Base-by-base conservation (phyloP, 1,139 yeast genomes). In the Suhomyces anneliseae region DNA sequence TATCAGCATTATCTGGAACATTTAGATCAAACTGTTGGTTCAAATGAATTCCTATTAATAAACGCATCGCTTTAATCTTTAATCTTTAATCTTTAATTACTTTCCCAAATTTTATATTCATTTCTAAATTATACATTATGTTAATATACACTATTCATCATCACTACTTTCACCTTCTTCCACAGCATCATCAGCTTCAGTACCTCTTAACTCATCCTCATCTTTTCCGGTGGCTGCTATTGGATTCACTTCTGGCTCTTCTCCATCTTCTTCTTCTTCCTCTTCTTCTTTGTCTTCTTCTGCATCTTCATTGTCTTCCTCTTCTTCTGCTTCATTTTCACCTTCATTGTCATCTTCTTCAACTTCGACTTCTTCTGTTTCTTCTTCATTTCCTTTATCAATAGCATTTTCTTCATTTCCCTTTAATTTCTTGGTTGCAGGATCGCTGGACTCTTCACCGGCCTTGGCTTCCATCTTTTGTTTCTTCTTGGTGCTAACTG, bases 401-500 rank as follows among this genome's bases (percentile, higher is more conserved):
- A 56, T 59, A 3, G 55, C 62, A 36, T 55, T 59, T 27, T 55
- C 59, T 34, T 60, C 63, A 34, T 51, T 54, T 11, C 56, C 52
- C 42, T 62, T 64, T 26, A 57, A 38, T 12, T 59, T 68, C 37
- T 60, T 46, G 19, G 45, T 15, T 5, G 36, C 48, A 9, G 48
- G 48, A 31, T 40, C 49, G 8, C 36, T n/a, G 1, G 36, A 27
- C 8, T 24, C 42, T 8, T 37, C 44, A 6, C 34, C 45, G 19
- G 36, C 42, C 27, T 44, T 49, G 7, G 29, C 36, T 15, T 46
- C 49, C 8, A 40, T 24, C 39, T 72, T 71, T 44, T 53, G 54
- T 44, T 59, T 62, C 57, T 75, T 78, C 64, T 78, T 80, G 5
- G 60, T 60, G 11, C 67, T 74, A 29, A 68, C 68, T 14, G 61